Evolutionary conservation across 2,329 filamentous ascomycete species (phyloP), one percentile per base, ranked within the genome.

Genomic region (Ascochyta fabae): DNA sequence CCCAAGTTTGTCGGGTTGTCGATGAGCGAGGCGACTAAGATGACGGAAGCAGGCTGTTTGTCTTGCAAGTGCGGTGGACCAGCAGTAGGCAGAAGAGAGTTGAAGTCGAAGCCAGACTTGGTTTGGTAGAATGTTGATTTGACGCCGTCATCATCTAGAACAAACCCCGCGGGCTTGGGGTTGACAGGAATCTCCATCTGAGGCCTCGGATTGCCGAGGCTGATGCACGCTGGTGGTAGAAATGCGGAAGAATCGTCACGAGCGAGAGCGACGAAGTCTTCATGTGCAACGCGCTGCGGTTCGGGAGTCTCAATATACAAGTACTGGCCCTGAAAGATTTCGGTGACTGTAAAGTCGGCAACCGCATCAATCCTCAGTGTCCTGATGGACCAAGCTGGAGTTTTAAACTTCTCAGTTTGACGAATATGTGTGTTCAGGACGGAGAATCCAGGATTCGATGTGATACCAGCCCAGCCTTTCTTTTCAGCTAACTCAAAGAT

Each of bases 1-100:
- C 80, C 80, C 8, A 83, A 71, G 52, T 83, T 83, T 48, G 79
- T 77, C 8, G 80, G 78, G 40, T 81, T 81, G 62, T 79, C 77
- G 45, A 83, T 79, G 0, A 83, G 71, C 19, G 81, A 83, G 26
- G 80, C 81, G 34, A 83, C 66, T 45, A 84, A 72, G 44, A 82
- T 74, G 44, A 83, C 72, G 24, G 73, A 69, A 22, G 69, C 69
- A 24, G 66, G 67, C 8, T 65, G 68, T 34, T 57, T 64, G 16
- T 56, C 56, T 43, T 66, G 59, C 10, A 54, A 34, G 51, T 56
- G 59, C 16, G 64, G 69, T 45, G 60, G 63, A 36, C 54, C 62
- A 9, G 40, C 31, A 16, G 55, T 15, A 6, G 65, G 64, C 41
- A 70, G 59, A 24, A 70, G 68, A 22, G 60, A 75, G 53, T 56